Base-by-base conservation (phyloP, 805 yeast genomes). In the Kuraishia molischiana region DNA sequence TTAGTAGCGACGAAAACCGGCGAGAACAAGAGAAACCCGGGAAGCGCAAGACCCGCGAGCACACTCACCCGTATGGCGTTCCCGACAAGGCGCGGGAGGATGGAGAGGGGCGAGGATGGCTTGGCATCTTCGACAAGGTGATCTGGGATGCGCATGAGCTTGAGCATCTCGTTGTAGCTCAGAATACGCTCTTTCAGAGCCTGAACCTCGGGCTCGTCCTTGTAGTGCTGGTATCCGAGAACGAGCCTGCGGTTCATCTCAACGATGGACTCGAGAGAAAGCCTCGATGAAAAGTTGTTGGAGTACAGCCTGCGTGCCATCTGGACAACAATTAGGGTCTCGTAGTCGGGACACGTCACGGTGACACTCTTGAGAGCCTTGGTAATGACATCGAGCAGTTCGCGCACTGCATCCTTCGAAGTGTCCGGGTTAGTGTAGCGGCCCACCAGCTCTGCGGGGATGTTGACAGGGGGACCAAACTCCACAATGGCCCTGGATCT, bases 401-500 rank as follows among this genome's bases (percentile, higher is more conserved):
- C 79, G 43, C 73, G 74, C 8, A 89, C 83, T 0, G 95, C 85
- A 38, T 74, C 85, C 45, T 83, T 72, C 40, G 79, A 77, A 11
- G 81, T 75, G 14, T 72, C 78, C 13, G 59, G 53, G 39, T 72
- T 61, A 17, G 69, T 56, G 54, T 90, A 89, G 56, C 72, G 74
- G 15, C 66, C 70, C 4, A 86, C 84, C 39, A 85, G 62, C 29
- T 71, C 74, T 18, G 61, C 59, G 3, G 73, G 58, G 28, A 92
- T 77, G 36, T 74, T 79, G 39, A 89, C 74, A 5, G 96, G 95
- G 39, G 77, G 70, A 13, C 98, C 98, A 61, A 89, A 90, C 59
- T 90, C 98, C 34, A 92, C 72, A 14, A 90, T 95, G 2, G 96
- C 97, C 49, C 98, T 72, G 5, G 95, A 85, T 58, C 98, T 73